Evolutionary conservation across 2,329 filamentous ascomycete genomes (phyloP).

Genomic region (Knufia petricola): DNA sequence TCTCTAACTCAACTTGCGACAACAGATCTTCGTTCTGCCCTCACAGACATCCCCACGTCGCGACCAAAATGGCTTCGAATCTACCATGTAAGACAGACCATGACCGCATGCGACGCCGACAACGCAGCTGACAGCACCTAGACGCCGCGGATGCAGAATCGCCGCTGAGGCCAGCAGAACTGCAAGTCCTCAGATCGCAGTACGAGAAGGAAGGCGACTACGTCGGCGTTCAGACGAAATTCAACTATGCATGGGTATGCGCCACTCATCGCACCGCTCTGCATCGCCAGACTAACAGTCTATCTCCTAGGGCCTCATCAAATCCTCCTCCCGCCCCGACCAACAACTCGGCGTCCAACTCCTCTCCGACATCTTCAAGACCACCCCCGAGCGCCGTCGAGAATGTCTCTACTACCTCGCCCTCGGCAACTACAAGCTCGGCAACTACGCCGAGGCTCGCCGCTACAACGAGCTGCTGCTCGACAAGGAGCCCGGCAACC

Average conservation of each 20-base stretch:
- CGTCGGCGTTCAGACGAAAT: slow-evolving; percentile 95
- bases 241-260: slow-evolving; percentile 96
- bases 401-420: slow-evolving; percentile 98
- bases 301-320: slow-evolving; percentile 69
- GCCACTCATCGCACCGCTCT: neutral
- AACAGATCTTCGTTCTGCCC: neutral
- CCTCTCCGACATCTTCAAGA: slow-evolving; percentile 92
- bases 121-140: slow-evolving; percentile 37
- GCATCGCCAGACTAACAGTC: neutral
- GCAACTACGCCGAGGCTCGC: slow-evolving; percentile 90
- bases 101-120: neutral
- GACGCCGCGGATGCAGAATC: slow-evolving; percentile 97
- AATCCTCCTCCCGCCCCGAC: slow-evolving; percentile 72
- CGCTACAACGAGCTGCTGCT: slow-evolving; percentile 89
- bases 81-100: slow-evolving; percentile 37
- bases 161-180: slow-evolving; percentile 81
- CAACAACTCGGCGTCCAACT: slow-evolving; percentile 92
- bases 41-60: neutral
- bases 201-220: slow-evolving; percentile 97
- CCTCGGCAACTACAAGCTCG: slow-evolving; percentile 94
- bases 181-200: slow-evolving; percentile 83
- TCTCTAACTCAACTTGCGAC: neutral
- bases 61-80: slow-evolving; percentile 24
- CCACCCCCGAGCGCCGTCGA: slow-evolving; percentile 79
- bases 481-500: slow-evolving; percentile 80